phyloP scores from a whole-genome alignment of 768 basidiomycete species.

The Mycena polygramma region DNA sequence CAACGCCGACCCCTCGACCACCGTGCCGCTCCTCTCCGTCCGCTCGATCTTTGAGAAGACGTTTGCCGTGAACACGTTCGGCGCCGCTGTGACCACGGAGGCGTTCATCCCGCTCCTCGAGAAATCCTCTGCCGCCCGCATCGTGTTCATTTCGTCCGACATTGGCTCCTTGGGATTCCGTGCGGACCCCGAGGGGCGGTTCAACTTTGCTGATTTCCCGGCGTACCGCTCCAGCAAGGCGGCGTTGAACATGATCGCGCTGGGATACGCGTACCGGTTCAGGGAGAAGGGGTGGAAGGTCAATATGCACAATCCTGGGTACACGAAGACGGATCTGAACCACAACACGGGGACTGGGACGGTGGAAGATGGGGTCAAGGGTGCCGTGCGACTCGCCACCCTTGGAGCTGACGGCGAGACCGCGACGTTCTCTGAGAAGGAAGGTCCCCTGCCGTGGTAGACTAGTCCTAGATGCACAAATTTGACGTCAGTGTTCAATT shows the following conservation, averaged over 20 bases:
- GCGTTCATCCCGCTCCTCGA: slow-evolving; percentile 29
- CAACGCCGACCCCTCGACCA: not conserved
- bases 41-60: slow-evolving; percentile 17
- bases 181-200: slow-evolving; percentile 15
- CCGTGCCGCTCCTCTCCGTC: not conserved
- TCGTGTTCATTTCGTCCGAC: slow-evolving; percentile 32
- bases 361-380: not conserved
- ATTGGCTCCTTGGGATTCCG: slow-evolving; percentile 16
- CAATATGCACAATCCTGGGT: slow-evolving; percentile 11
- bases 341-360: not conserved
- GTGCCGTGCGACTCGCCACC: not conserved
- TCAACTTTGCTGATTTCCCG: not conserved
- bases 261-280: slow-evolving; percentile 1
- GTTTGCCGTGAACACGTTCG: slow-evolving; percentile 21
- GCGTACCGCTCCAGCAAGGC: slow-evolving; percentile 25
- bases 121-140: slow-evolving; percentile 20
- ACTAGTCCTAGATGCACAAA: not conserved
- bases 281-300: not conserved
- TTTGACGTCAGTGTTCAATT: not conserved
- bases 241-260: not conserved
- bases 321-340: slow-evolving; percentile 6
- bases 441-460: slow-evolving; percentile 15
- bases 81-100: slow-evolving; percentile 24
- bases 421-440: not conserved
- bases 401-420: not conserved